Base-by-base conservation (phyloP, 2,329 filamentous ascomycete genomes). In the Ophiostoma triangulosporum region DNA sequence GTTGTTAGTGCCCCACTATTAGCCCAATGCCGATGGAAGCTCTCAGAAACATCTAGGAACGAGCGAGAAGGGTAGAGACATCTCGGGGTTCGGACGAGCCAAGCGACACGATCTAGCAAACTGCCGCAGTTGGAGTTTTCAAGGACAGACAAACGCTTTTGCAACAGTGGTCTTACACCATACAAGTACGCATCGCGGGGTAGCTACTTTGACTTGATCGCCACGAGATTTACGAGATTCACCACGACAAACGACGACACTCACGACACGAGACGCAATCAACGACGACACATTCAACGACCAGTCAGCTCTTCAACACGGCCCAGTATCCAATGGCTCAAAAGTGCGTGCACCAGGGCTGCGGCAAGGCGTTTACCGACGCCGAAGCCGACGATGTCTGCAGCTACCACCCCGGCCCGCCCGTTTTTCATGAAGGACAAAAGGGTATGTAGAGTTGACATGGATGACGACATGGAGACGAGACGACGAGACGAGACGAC, bases 321-420 rank as follows among this genome's bases (percentile, higher is more conserved):
- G n/a, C n/a, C n/a, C n/a, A n/a, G n/a, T n/a, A n/a, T n/a, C n/a
- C 54, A 49, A 87, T 87, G 83, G 74, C 83, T 55, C 78, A 83
- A 63, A 97, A 95, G 73, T 98, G 93, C 69, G 88, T 96, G 55
- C 93, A 96, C 73, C 90, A 95, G 70, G 89, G 90, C 67, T 98
- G 93, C 70, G 88, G 86, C 63, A 97, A 96, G 76, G 69, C 75
- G 59, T 97, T 48, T 24, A 46, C 43, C 43, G 46, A 88, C 69
- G 82, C 83, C 49, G 85, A 96, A 67, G 70, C 83, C 9, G 80
- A 88, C 40, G 91, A 95, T 68, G 77, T 83, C 61, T 98, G 93
- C 71, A 72, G 80, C 62, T 97, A 96, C 72, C 93, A 98, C 70
- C 88, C 91, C 43, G 90, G 90, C 54, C 88, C 90, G 59, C 93